Evolutionary conservation across 129 eudicot species (phyloP).

Genomic region (Arctium minus): DNA sequence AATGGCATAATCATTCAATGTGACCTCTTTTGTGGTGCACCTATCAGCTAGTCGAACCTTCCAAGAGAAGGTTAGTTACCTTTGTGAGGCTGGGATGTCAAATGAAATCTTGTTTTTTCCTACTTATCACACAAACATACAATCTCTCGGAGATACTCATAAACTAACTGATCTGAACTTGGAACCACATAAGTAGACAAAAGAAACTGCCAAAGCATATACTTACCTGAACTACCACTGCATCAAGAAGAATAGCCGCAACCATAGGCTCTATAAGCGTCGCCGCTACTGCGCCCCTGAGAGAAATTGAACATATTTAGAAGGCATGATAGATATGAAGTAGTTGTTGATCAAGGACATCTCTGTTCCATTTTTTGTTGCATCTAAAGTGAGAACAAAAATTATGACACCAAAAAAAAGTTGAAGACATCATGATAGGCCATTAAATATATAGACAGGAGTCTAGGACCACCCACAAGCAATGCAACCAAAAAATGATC

Average conservation of each 20-base stretch:
- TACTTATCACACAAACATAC: not conserved
- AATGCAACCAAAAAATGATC: not conserved
- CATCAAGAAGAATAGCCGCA: conserved; percentile 82
- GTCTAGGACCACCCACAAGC: not conserved
- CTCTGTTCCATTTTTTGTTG: not conserved
- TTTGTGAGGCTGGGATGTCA: not conserved
- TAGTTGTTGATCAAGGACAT: not conserved
- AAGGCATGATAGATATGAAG: not conserved
- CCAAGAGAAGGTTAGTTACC: conserved; percentile 4
- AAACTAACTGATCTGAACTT: not conserved
- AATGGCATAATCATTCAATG: too few relatives aligned
- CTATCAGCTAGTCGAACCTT: not conserved
- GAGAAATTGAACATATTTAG: not conserved
- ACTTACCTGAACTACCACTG: conserved; percentile 78
- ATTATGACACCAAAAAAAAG: not conserved
- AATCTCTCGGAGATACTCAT: not conserved
- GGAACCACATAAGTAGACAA: not conserved
- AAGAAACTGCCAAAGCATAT: not conserved
- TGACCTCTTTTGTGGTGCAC: too few relatives aligned
- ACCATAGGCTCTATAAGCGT: conserved; percentile 80
- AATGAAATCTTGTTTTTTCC: not conserved
- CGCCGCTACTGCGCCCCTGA: conserved; percentile 60
- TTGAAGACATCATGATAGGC: not conserved
- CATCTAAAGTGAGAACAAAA: not conserved
- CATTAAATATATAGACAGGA: not conserved